Conservation (phyloP, 768 basidiomycete species). For the Tricholoma bakamatsutake region DNA sequence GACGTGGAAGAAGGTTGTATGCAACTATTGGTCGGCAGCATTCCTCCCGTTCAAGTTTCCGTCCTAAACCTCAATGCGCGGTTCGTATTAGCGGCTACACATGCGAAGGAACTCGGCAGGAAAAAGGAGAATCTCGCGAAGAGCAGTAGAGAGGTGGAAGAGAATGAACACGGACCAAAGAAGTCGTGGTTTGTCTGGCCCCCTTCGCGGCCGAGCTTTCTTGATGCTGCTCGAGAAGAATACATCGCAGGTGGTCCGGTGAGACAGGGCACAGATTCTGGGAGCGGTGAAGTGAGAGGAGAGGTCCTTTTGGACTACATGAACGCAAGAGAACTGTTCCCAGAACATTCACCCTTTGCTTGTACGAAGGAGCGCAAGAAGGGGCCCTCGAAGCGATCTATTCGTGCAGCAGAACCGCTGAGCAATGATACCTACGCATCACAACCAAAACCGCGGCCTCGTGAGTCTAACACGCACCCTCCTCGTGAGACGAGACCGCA, state of each 20-base stretch:
- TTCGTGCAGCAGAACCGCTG: neutral
- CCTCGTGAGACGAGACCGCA: neutral
- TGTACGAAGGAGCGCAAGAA: neutral
- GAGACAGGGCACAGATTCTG: neutral
- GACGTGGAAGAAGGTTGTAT: neutral
- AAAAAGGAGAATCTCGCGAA: neutral
- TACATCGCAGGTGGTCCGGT: constrained; percentile 4
- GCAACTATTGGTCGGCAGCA: neutral
- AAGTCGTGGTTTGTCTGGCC: constrained; percentile 7
- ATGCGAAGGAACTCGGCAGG: neutral
- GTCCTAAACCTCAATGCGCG: neutral
- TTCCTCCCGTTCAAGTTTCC: neutral
- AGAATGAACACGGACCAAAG: neutral
- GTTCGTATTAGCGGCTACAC: neutral
- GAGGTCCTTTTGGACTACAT: neutral
- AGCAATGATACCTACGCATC: neutral
- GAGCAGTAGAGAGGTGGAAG: no score
- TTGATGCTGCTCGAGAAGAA: neutral
- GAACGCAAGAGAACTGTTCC: neutral
- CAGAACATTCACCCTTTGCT: neutral
- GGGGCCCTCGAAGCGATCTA: neutral
- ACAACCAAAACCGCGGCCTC: neutral
- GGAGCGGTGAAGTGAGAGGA: neutral
- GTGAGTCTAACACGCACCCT: neutral
- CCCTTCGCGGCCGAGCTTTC: neutral